These are phyloP conservation scores for Populus tremula DNA, from an alignment of 345 rosid species.

Conservation along the genomic window DNA sequence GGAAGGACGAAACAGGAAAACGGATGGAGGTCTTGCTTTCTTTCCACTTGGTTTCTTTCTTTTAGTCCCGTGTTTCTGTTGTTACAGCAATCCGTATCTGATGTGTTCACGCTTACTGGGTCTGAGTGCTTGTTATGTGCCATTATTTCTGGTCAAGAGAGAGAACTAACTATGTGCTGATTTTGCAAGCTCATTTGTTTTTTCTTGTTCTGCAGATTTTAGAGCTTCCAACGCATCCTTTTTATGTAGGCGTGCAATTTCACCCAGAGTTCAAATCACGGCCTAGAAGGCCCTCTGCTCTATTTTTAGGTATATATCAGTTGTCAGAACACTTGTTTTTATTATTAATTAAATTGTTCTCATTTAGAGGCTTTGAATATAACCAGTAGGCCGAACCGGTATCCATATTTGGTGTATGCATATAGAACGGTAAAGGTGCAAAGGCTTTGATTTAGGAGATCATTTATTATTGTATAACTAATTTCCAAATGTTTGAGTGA, in stretches of 20 bases:
- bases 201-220: constrained; percentile 20
- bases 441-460: not conserved
- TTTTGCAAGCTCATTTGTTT: constrained; percentile 7
- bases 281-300: constrained; percentile 31
- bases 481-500: not conserved
- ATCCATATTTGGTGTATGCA: not conserved
- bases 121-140: not conserved
- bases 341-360: not conserved
- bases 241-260: constrained; percentile 32
- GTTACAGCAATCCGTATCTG: not conserved
- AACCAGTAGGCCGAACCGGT: not conserved
- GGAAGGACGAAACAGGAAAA: constrained; percentile 40
- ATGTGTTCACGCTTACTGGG: constrained; percentile 4
- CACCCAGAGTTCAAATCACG: constrained; percentile 40
- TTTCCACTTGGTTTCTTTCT: not conserved
- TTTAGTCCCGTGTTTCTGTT: not conserved
- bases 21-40: constrained; percentile 31
- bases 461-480: not conserved
- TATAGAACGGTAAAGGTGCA: not conserved
- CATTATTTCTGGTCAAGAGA: not conserved
- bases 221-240: constrained; percentile 34
- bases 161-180: not conserved
- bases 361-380: not conserved
- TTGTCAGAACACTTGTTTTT: not conserved
- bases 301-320: constrained; percentile 28